Evolutionary conservation across 2,329 filamentous ascomycete genomes (phyloP), one percentile per base, ranked within the genome.

Genomic region (Aureobasidium sp.): DNA sequence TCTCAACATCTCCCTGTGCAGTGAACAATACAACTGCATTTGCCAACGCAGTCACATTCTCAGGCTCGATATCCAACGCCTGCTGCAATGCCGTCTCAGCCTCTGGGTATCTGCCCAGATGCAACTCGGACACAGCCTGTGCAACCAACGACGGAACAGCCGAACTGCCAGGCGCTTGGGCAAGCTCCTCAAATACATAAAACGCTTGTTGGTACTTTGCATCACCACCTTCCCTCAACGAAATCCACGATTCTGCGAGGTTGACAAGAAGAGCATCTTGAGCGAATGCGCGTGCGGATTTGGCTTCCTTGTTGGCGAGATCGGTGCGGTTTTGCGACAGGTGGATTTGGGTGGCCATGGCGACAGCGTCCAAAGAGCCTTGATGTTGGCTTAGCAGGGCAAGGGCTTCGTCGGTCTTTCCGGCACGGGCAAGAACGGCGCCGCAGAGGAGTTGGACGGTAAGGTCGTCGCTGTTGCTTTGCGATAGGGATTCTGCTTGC

Each of bases 141-240:
- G 90, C 87, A 64, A 96, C 85, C 61, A 97, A 83, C 20, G 85
- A 88, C 67, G 87, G 82, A 58, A 87, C 82, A 17, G 90, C 90
- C 53, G 90, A 87, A 20, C 90, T 91, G 36, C 89, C 86, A 2
- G 91, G 88, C 32, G 90, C 87, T 72, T 96, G 90, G 5, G 94
- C 93, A 53, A 97, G 84, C 76, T 99, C 94, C 77, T 97, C 93
- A 71, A 91, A 97, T 64, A 97, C 93, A 80, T 99, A 97, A 77
- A 96, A 97, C 20, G 93, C 88, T 72, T 94, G 90, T 72, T 97
- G 94, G 77, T 97, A 97, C 74, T 91, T 94, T 69, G 96, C 91
- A 68, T 92, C 92, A 71, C 93, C 93, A 71, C 94, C 93, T 88
- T 93, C 80, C 74, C 94, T 83, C 75, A 97, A 76, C 32, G 91